Evolutionary conservation across 768 basidiomycete genomes (phyloP), one percentile per base, ranked within the genome.

Genomic region (Leccinum pellstonianum): DNA sequence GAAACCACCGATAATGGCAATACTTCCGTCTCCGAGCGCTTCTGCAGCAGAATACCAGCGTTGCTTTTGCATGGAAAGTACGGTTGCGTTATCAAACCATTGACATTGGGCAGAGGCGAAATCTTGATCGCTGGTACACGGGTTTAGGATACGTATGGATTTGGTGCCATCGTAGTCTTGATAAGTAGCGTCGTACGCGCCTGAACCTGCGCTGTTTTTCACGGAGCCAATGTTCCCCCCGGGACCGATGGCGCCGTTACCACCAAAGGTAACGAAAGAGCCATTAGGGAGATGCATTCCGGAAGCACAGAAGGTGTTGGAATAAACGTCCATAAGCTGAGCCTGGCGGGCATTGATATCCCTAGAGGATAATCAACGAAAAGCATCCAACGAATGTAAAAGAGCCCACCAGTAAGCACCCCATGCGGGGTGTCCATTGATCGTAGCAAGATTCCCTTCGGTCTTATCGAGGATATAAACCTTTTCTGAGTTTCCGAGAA

Each of bases 401-500:
- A 43, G 0, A 9, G 17, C 61, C 5, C 35, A 86, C 86, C 86
- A 92, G 17, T 86, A 84, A 0, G 87, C 71, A 21, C 84, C 91
- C 84, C 87, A 90, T 1, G 88, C 87, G 11, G 91, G 80, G 74
- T 91, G 91, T 1, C 83, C 84, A 59, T 81, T 78, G 61, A 93
- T 80, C 64, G 80, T 75, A 4, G 82, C 82, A 3, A 80, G 79
- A 69, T 95, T 94, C 33, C 83, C 84, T 70, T 94, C 91, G 1
- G 87, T 85, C 77, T 97, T 97, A 79, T 97, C 94, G n/a, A 95
- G 76, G 21, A 95, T 89, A 75, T 95, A 95, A 35, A 95, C 88
- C 71, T 86, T 91, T 64, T 91, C 77, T 7, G 81, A 77, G 62
- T 87, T 90, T 33, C 90, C 92, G 54, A 94, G 75, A 72, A 94